Evolutionary conservation across 1,139 yeast species (phyloP), one percentile per base, ranked within the genome.

Genomic region (Geotrichum restrictum): DNA sequence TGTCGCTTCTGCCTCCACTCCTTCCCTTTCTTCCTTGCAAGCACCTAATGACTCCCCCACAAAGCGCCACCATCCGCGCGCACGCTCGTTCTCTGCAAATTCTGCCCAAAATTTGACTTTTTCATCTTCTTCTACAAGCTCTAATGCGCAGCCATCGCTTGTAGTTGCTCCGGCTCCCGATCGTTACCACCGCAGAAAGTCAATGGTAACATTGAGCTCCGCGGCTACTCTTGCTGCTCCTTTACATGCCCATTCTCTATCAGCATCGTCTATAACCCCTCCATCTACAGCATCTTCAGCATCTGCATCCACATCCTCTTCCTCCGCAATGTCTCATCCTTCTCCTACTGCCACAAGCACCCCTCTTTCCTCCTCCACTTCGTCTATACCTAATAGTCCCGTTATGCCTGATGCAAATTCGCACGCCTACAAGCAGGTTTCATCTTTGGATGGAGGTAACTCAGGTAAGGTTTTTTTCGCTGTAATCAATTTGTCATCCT

Each of bases 111-210:
- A 33, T 14, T 13, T 32, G 42, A 8, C 29, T 8, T 5, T 24
- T 8, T 24, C 29, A n/a, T n/a, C n/a, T n/a, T n/a, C n/a, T n/a
- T 39, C 39, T 13, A 10, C 34, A 39, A 33, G 31, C 45, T 42
- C 47, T n/a, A 31, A 31, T 29, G 18, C 51, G 11, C 54, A 51
- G 19, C 54, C 54, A 7, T 51, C 54, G 6, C 34, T 51, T 10
- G 33, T 47, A 5, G 51, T 52, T 11, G 49, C 51, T 21, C 53
- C 52, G 13, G 56, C 57, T 37, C 69, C 69, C 16, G 68, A 62
- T 45, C 54, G 69, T 18, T 66, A 66, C 49, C 68, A 66, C 52
- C 63, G 69, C 18, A 56, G 65, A 46, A 59, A 59, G 54, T 62
- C 61, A 10, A 51, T 57, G 27, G 32, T 52, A 16, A 39, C 57